Evolutionary conservation across 345 rosid species (phyloP).

Genomic region (Camelina hispida): DNA sequence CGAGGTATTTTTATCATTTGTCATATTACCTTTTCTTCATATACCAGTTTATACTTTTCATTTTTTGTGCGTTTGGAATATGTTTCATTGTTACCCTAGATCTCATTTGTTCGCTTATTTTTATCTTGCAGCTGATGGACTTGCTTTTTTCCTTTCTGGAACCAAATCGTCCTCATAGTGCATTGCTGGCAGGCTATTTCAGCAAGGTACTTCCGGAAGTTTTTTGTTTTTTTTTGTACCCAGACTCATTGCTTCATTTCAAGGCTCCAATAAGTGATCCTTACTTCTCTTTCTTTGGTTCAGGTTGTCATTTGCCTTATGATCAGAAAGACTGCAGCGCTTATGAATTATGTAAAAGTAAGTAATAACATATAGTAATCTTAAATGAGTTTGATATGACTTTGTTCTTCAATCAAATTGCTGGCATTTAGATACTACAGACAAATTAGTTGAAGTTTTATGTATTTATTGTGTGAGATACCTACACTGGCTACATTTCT

Average conservation of each 20-base stretch:
- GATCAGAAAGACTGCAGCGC: conserved; percentile 92
- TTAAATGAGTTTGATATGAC: conserved; percentile 7
- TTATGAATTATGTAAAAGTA: conserved; percentile 92
- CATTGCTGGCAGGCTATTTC: conserved; percentile 94
- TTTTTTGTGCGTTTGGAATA: conserved; percentile 1
- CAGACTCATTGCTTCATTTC: conserved; percentile 4
- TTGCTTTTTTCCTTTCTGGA: conserved; percentile 92
- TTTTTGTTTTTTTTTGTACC: background rate
- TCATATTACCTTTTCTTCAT: background rate
- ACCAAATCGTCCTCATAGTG: conserved; percentile 84
- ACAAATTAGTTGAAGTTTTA: background rate
- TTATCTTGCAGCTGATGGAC: conserved; percentile 79
- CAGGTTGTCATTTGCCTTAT: conserved; percentile 96
- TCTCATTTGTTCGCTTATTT: conserved; percentile 33
- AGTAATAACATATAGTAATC: conserved; percentile 35
- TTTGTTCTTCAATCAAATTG: background rate
- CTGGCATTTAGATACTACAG: background rate
- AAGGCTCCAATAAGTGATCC: conserved; percentile 15
- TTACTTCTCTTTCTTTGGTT: conserved; percentile 39
- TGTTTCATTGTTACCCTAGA: background rate
- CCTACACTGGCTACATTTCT: conserved; percentile 28
- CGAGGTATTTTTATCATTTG: conserved; percentile 58
- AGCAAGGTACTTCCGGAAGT: conserved; percentile 67
- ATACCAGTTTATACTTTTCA: conserved; percentile 9
- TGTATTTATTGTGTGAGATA: conserved; percentile 13